These are phyloP conservation scores for Helicocarpus griseus DNA, from an alignment of 2,329 filamentous ascomycete species.

Conservation along the genomic window DNA sequence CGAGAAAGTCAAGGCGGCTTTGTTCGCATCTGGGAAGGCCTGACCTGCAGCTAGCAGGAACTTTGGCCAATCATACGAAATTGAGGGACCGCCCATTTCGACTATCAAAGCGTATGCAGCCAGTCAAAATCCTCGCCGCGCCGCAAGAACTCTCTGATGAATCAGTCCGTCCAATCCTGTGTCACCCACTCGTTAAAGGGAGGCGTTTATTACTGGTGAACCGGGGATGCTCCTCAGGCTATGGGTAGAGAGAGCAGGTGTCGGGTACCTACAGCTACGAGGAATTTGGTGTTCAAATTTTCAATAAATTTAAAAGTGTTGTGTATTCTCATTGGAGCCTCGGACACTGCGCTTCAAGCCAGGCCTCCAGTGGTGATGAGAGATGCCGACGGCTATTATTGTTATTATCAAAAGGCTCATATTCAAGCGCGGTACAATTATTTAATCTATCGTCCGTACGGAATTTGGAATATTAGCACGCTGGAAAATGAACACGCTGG, in stretches of 20 bases:
- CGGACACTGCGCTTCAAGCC: no score
- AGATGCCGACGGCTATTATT: background rate
- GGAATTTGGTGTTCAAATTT: background rate
- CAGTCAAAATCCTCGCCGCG: background rate
- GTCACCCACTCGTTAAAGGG: conserved; percentile 2
- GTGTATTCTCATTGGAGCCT: background rate
- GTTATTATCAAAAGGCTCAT: no score
- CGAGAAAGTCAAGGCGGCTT: background rate
- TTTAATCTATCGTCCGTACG: background rate
- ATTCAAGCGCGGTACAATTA: no score
- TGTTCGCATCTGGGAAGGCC: background rate
- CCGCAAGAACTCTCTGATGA: background rate
- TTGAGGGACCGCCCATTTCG: background rate
- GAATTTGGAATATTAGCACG: background rate
- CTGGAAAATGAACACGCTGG: background rate
- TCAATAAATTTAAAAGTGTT: background rate
- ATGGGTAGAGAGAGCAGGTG: background rate
- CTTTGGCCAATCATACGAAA: background rate
- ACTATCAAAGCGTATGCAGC: background rate
- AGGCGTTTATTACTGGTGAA: background rate
- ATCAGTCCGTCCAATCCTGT: conserved; percentile 3
- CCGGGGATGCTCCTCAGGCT: background rate
- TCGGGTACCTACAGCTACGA: conserved; percentile 9
- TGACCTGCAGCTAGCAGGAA: background rate
- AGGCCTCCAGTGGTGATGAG: no score